A percentile compares a stretch with the other conserved stretches of the same genome.
Conservation (phyloP, 1,284 basidiomycete species). For the Flammula alnicola region DNA sequence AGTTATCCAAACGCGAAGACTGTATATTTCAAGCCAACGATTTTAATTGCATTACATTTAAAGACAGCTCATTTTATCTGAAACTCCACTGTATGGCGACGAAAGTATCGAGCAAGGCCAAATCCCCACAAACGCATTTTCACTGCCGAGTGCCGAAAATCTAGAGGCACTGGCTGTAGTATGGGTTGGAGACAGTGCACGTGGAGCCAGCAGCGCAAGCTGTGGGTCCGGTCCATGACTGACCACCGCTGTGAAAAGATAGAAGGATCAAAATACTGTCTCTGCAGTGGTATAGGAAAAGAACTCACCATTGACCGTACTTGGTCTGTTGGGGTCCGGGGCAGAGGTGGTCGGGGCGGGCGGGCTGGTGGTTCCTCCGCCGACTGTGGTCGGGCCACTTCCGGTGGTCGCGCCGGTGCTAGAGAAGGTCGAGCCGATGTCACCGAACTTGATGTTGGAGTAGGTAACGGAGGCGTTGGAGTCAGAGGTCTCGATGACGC, state of each 20-base stretch:
- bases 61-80: no score
- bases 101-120: no score
- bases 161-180: slow-evolving; percentile 30
- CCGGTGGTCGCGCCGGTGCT: slow-evolving; percentile 8
- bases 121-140: no score
- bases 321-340: slow-evolving; percentile 29
- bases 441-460: slow-evolving; percentile 61
- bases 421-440: slow-evolving; percentile 52
- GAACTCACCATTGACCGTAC: slow-evolving; percentile 33
- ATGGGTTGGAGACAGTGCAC: slow-evolving; percentile 27
- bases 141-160: no score
- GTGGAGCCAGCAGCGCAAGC: slow-evolving; percentile 26
- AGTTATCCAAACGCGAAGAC: no score
- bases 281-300: background rate
- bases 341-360: slow-evolving; percentile 21
- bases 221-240: slow-evolving; percentile 27
- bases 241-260: slow-evolving; percentile 22
- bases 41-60: no score
- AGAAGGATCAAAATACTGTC: background rate
- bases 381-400: slow-evolving; percentile 19
- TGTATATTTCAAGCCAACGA: no score
- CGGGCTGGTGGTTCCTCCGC: slow-evolving; percentile 12
- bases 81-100: no score
- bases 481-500: slow-evolving; percentile 44
- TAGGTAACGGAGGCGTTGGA: slow-evolving; percentile 48